Evolutionary conservation across 2,329 filamentous ascomycete genomes (phyloP).

Genomic region (Penicillium sp.): DNA sequence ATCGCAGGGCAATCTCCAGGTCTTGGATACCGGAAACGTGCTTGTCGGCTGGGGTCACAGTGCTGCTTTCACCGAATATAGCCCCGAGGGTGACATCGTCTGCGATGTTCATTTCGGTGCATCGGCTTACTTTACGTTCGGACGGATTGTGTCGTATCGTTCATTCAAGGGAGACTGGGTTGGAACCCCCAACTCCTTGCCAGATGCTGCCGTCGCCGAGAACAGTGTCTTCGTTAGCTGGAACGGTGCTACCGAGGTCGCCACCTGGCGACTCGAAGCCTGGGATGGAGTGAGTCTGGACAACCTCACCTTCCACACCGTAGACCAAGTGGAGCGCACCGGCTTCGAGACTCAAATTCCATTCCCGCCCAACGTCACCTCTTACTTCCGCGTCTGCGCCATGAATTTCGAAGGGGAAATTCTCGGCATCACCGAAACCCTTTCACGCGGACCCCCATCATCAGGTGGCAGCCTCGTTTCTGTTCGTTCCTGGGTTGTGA

Average conservation of each 20-base stretch:
- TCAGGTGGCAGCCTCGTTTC: neutral
- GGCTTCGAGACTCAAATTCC: conserved; percentile 24
- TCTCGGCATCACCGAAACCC: conserved; percentile 19
- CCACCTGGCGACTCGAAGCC: conserved; percentile 24
- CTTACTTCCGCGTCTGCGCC: conserved; percentile 21
- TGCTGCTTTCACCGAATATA: conserved; percentile 49
- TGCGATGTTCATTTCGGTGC: conserved; percentile 38
- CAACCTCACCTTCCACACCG: conserved; percentile 14
- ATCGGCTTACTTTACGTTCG: conserved; percentile 45
- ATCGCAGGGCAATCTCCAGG: conserved; percentile 21
- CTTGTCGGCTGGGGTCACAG: conserved; percentile 51
- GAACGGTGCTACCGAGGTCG: conserved; percentile 38
- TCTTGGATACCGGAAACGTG: conserved; percentile 39
- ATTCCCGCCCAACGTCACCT: conserved; percentile 6
- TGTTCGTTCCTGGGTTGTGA: conserved; percentile 3
- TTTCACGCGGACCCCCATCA: conserved; percentile 6
- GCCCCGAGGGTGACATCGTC: conserved; percentile 19
- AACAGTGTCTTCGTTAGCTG: conserved; percentile 30
- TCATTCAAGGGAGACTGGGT: conserved; percentile 53
- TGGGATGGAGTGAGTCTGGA: conserved; percentile 15
- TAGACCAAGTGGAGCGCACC: conserved; percentile 14
- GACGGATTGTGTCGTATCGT: conserved; percentile 53
- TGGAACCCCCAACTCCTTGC: conserved; percentile 43
- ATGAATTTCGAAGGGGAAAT: conserved; percentile 17
- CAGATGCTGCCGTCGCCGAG: conserved; percentile 18